Conservation (phyloP, 352 stramenopile genomes). For the Phytophthora hybrid region DNA sequence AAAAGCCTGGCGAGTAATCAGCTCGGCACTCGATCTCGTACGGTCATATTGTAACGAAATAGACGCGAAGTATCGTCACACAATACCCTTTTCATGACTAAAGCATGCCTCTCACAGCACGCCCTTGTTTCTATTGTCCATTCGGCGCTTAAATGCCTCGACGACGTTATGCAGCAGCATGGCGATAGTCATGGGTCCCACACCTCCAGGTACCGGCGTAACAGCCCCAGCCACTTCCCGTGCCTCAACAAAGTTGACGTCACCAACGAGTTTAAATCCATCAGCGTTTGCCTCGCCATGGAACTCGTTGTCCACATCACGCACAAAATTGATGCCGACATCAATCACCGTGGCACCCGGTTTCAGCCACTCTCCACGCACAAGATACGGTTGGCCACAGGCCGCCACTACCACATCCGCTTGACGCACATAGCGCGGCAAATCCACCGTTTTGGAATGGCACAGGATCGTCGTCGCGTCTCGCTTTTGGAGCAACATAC, state of each 20-base stretch:
- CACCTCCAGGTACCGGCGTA: constrained; percentile 97
- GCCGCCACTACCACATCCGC: constrained; percentile 98
- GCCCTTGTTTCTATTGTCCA: constrained; percentile 43
- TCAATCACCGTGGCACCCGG: constrained; percentile 97
- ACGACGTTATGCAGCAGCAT: constrained; percentile 94
- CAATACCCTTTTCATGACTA: not conserved
- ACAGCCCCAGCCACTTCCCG: constrained; percentile 89
- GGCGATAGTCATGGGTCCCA: constrained; percentile 99
- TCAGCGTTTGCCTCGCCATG: constrained; percentile 66
- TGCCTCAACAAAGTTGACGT: constrained; percentile 94
- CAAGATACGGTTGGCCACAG: constrained; percentile 95
- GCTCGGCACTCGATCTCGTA: constrained; percentile 1
- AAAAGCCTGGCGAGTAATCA: constrained; percentile 44
- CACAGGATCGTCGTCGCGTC: constrained; percentile 98
- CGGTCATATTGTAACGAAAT: not conserved
- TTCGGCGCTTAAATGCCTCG: constrained; percentile 73
- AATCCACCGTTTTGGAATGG: constrained; percentile 95
- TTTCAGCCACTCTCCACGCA: constrained; percentile 97
- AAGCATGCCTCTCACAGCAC: constrained; percentile 25
- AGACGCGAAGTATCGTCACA: constrained; percentile 2
- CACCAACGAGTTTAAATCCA: constrained; percentile 97
- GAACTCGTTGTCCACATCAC: constrained; percentile 62
- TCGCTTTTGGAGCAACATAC: constrained; percentile 95
- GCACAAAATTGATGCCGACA: constrained; percentile 99
- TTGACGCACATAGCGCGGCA: constrained; percentile 87